Conservation (phyloP, 2,329 filamentous ascomycete genomes). For the Hypomyces rosellus region DNA sequence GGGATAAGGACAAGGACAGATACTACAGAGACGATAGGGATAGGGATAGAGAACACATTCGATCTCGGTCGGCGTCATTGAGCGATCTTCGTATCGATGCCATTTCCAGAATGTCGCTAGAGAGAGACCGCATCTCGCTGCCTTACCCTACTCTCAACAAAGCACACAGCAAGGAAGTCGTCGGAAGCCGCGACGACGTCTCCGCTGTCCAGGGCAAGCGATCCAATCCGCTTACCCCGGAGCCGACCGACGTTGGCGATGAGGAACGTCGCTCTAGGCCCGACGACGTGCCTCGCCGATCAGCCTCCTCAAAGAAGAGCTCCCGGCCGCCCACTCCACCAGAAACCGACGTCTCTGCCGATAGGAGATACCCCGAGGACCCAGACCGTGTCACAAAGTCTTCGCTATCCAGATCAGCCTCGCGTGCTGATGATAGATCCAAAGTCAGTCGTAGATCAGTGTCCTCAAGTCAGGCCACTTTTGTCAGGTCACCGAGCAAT, state of each 20-base stretch:
- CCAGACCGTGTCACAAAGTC: constrained; percentile 24
- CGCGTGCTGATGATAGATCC: constrained; percentile 43
- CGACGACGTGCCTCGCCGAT: constrained; percentile 34
- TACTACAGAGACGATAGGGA: constrained; percentile 24
- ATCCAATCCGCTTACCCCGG: constrained; percentile 55
- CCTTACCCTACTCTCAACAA: constrained; percentile 85
- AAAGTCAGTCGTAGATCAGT: constrained; percentile 47
- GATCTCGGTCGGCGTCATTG: constrained; percentile 25
- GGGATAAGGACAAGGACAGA: constrained; percentile 29
- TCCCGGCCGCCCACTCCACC: constrained; percentile 56
- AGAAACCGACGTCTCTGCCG: constrained; percentile 53
- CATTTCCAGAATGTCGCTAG: constrained; percentile 31
- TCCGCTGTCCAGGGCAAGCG: constrained; percentile 17
- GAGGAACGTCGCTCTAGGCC: constrained; percentile 40
- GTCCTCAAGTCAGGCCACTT: constrained; percentile 53
- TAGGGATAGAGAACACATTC: constrained; percentile 15
- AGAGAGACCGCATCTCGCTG: constrained; percentile 45
- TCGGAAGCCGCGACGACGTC: constrained; percentile 56
- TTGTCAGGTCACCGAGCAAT: constrained; percentile 33
- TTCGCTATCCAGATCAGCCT: constrained; percentile 36
- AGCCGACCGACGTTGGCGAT: constrained; percentile 63
- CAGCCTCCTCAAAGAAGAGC: constrained; percentile 33
- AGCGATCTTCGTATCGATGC: constrained; percentile 41
- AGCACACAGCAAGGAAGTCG: constrained; percentile 81
- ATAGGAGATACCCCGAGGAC: constrained; percentile 30